phyloP scores from a whole-genome alignment of 441 rosid species.

The Brassica balearica region DNA sequence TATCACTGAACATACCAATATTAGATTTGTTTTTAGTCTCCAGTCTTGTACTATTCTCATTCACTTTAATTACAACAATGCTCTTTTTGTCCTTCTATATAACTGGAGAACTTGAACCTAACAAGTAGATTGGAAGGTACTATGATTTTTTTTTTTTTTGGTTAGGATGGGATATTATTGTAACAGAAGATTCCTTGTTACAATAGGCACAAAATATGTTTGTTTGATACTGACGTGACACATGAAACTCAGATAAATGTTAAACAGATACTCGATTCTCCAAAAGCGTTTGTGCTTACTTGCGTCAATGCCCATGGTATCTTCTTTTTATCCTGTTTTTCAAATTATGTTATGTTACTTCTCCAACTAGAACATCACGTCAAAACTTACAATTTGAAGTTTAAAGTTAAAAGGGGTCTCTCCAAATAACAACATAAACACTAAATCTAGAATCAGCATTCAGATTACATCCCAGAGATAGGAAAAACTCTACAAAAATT shows the following conservation, averaged over 20 bases:
- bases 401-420: background rate
- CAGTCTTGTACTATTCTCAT: background rate
- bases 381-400: background rate
- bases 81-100: background rate
- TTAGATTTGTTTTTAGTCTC: slow-evolving; percentile 1
- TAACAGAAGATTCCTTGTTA: background rate
- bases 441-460: background rate
- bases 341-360: background rate
- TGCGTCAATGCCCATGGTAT: background rate
- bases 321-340: background rate
- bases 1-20: slow-evolving; percentile 11
- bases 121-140: background rate
- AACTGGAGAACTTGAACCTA: background rate
- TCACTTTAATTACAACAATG: background rate
- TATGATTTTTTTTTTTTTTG: background rate
- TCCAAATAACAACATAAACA: background rate
- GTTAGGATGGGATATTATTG: background rate
- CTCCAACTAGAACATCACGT: background rate
- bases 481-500: slow-evolving; percentile 8
- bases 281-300: background rate
- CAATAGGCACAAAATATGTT: background rate
- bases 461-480: slow-evolving; percentile 11
- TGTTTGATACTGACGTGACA: background rate
- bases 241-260: background rate
- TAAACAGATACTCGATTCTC: background rate